Evolutionary conservation across 805 yeast genomes (phyloP).

Genomic region (Candida vaughaniae): DNA sequence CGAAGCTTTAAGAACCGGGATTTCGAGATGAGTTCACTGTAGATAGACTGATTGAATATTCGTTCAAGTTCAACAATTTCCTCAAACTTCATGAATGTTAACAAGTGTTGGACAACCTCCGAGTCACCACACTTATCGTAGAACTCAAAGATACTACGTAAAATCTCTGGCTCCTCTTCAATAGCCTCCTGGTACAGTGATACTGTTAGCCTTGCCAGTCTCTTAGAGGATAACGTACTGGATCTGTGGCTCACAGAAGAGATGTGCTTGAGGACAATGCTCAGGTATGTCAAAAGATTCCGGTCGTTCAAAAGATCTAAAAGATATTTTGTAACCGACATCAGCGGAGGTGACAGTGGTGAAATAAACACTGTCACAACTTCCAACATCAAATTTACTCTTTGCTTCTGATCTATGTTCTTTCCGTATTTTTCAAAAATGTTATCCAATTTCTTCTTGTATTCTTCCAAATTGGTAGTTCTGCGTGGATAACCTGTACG

Average conservation of each 20-base stretch:
- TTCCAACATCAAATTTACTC: neutral
- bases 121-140: slow-evolving; percentile 20
- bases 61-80: slow-evolving; percentile 23
- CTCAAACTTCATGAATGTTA: slow-evolving; percentile 25
- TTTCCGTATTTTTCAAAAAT: neutral
- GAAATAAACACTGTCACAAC: neutral
- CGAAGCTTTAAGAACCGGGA: slow-evolving; percentile 19
- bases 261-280: slow-evolving; percentile 8
- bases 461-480: neutral
- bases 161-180: slow-evolving; percentile 29
- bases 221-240: slow-evolving; percentile 2
- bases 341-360: slow-evolving; percentile 9
- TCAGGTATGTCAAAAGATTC: slow-evolving; percentile 3
- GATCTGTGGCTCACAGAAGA: slow-evolving; percentile 3
- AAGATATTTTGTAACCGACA: slow-evolving; percentile 3
- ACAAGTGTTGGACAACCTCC: slow-evolving; percentile 20
- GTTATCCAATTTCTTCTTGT: neutral
- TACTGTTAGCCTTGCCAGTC: slow-evolving; percentile 9
- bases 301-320: slow-evolving; percentile 3
- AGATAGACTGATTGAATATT: slow-evolving; percentile 17
- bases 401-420: neutral
- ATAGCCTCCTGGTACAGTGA: slow-evolving; percentile 24
- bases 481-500: slow-evolving; percentile 1
- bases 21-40: slow-evolving; percentile 24
- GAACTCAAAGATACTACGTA: slow-evolving; percentile 26